Base-by-base conservation (phyloP, 1,284 basidiomycete genomes). In the Filobasidium uniguttulatum region DNA sequence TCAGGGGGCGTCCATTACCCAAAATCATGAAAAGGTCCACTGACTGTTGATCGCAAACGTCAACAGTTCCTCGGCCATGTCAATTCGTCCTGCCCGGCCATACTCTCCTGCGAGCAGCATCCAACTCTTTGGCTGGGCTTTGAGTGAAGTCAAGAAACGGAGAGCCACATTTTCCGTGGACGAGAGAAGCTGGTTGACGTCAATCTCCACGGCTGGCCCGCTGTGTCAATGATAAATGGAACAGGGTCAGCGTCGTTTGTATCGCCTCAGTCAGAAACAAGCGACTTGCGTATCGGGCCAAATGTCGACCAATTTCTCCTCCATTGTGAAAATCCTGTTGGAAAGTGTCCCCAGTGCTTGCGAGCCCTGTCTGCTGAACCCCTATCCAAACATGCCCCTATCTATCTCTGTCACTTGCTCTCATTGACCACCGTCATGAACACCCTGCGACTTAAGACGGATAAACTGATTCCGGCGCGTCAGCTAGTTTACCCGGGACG, bases 91-190 rank as follows among this genome's bases (percentile, higher is more conserved):
- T 19, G 62, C 57, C 46, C 60, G 59, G 58, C 66, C 65, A 53
- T 70, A 67, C 55, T 72, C 70, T 28, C 64, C 60, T 3, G 68
- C 68, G 26, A 70, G 60, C 25, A 63, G 38, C 3, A 66, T 65
- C 70, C 70, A 72, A 40, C 66, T 62, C 50, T 66, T 64, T 40
- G 65, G 66, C 55, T 67, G 64, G 17, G 68, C 67, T 23, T 60
- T 52, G 44, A 65, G 63, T 40, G 68, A 63, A 15, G 56, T 52
- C 40, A 71, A 55, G 40, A 70, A 57, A 46, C 66, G 60, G 2
- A 65, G 61, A n/a, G 67, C 62, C 44, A 64, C 61, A 40, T 63
- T 62, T 25, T 66, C 65, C 7, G 60, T 58, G 44, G 64, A 63
- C 28, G 67, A 64, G 12, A 59, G 61, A 19, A 72, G 63, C 8